Conservation (phyloP, 257 asterid species). For the Scutellaria galericulata region DNA sequence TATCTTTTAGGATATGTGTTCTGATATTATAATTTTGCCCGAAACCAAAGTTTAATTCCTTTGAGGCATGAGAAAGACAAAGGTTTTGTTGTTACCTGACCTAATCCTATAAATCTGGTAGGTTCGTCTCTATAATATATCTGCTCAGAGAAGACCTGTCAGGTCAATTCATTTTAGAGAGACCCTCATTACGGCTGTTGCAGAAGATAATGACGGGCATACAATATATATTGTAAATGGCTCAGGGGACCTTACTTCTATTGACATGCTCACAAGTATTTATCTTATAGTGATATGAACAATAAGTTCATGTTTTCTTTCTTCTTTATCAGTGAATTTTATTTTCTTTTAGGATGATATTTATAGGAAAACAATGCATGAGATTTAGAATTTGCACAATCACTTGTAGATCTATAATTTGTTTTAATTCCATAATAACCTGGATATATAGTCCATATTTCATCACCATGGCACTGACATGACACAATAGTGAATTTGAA, state of each 20-base stretch:
- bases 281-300: constrained; percentile 10
- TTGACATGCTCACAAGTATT: constrained; percentile 87
- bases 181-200: constrained; percentile 78
- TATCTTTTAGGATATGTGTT: not conserved
- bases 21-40: not conserved
- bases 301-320: not conserved
- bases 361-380: too few relatives aligned
- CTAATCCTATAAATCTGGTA: constrained; percentile 38
- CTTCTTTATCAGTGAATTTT: not conserved
- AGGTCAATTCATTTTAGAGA: constrained; percentile 83
- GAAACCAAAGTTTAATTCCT: constrained; percentile 9
- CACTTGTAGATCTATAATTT: not conserved
- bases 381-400: too few relatives aligned
- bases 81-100: constrained; percentile 26
- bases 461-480: not conserved
- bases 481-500: not conserved
- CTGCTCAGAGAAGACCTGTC: constrained; percentile 94
- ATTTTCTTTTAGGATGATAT: not conserved
- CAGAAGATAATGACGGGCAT: constrained; percentile 80
- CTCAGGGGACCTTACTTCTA: constrained; percentile 91
- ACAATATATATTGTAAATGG: constrained; percentile 84
- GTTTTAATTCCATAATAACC: not conserved
- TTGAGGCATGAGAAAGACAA: constrained; percentile 16
- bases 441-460: not conserved
- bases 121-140: constrained; percentile 90